phyloP scores from a whole-genome alignment of 768 basidiomycete species.

The Mrakia hoshinonis region DNA sequence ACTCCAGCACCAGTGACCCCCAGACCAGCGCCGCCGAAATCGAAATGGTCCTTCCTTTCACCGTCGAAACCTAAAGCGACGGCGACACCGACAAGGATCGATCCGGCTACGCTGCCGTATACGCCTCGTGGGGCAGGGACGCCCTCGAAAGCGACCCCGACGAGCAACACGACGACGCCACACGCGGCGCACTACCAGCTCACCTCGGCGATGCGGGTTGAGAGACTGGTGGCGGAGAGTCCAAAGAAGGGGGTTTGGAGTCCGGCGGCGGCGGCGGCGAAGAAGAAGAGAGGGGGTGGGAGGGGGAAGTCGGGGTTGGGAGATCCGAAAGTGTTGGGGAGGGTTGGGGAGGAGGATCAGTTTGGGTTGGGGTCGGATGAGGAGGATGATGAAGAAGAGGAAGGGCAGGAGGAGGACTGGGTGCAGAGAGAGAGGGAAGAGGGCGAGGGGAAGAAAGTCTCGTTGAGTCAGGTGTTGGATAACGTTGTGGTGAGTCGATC shows the following conservation, averaged over 20 bases:
- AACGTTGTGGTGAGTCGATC: slow-evolving; percentile 61
- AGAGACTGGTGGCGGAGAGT: slow-evolving; percentile 14
- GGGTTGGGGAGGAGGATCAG: slow-evolving; percentile 2
- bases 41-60: slow-evolving; percentile 49
- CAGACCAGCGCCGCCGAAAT: slow-evolving; percentile 38
- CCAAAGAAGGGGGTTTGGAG: slow-evolving; percentile 6
- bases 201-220: neutral
- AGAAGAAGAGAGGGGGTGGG: neutral
- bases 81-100: slow-evolving; percentile 37
- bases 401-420: slow-evolving; percentile 27
- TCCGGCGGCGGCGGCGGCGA: neutral
- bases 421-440: neutral
- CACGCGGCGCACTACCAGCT: neutral
- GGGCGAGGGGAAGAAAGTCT: slow-evolving; percentile 45
- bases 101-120: slow-evolving; percentile 47
- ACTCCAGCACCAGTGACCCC: slow-evolving; percentile 41
- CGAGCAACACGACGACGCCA: no score
- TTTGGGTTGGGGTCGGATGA: neutral
- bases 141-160: neutral
- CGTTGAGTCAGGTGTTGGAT: slow-evolving; percentile 75
- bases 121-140: neutral
- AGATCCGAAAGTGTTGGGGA: neutral
- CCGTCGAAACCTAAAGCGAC: slow-evolving; percentile 50
- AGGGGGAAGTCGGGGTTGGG: slow-evolving; percentile 5
- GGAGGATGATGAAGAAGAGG: slow-evolving; percentile 36